Evolutionary conservation across 1,284 basidiomycete species (phyloP).

Genomic region (Blastosporella zonata): DNA sequence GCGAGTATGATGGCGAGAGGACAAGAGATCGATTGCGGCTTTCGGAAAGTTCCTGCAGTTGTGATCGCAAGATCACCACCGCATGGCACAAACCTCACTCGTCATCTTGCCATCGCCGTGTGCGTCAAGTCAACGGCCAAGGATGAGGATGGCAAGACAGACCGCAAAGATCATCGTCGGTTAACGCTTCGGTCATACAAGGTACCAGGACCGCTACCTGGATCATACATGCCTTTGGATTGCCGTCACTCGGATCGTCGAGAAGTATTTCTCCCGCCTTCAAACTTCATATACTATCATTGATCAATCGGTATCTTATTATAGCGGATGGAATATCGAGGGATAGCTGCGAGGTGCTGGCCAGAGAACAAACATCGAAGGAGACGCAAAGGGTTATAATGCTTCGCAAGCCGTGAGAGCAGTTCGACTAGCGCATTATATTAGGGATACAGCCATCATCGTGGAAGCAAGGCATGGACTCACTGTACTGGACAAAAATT

Average conservation of each 20-base stretch:
- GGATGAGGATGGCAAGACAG: too few relatives aligned
- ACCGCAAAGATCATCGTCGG: too few relatives aligned
- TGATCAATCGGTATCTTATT: slow-evolving; percentile 20
- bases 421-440: slow-evolving; percentile 35
- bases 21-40: not conserved
- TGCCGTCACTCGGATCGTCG: too few relatives aligned
- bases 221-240: too few relatives aligned
- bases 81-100: not conserved
- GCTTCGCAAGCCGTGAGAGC: slow-evolving; percentile 41
- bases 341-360: slow-evolving; percentile 42
- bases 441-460: not conserved
- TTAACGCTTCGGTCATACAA: too few relatives aligned
- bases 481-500: slow-evolving; percentile 51
- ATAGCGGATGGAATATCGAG: slow-evolving; percentile 43
- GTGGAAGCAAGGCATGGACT: slow-evolving; percentile 18
- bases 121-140: too few relatives aligned
- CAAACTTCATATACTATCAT: too few relatives aligned
- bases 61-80: not conserved
- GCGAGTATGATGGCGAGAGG: not conserved
- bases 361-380: slow-evolving; percentile 41
- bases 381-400: slow-evolving; percentile 48
- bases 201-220: too few relatives aligned
- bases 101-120: too few relatives aligned
- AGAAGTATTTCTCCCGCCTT: too few relatives aligned
- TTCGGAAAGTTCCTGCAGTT: not conserved